Evolutionary conservation across 2,329 filamentous ascomycete genomes (phyloP), one percentile per base, ranked within the genome.

Genomic region (Sarocladium kiliense): DNA sequence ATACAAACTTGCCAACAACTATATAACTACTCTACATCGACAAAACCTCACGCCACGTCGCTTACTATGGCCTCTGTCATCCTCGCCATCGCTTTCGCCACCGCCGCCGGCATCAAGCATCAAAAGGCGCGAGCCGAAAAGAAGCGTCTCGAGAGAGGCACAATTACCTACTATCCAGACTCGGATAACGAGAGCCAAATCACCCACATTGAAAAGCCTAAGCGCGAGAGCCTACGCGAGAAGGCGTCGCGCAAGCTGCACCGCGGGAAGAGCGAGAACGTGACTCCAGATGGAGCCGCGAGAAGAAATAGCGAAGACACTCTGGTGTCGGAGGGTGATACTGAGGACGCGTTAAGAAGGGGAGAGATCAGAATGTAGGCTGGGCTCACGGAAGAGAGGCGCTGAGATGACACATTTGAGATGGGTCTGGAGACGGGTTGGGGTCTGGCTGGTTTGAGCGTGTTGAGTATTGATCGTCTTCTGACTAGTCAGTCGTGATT

Each of bases 261-360:
- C 16, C 23, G 44, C 9, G 25, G 21, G 25, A 49, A 49, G 44
- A 30, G n/a, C 36, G 12, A 39, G 39, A 44, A 23, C n/a, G 23
- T 4, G n/a, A 44, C n/a, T 14, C 18, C 18, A 21, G 18, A 7
- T 14, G 39, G 19, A 21, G 3, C 19, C 3, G 39, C 18, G 7
- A n/a, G 25, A 12, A 49, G 44, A n/a, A n/a, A 32, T n/a, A 49
- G 44, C 26, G 44, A 49, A 23, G 44, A 30, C 23, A 49, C 44
- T 3, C 21, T 49, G 44, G 26, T 49, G 10, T 27, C 23, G 14
- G 9, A 49, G 7, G 39, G 18, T 23, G 39, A 18, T 10, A 16
- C 36, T 10, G n/a, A 39, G 7, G n/a, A 14, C n/a, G 36, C 36
- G 23, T 32, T 32, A 6, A 32, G 30, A 12, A 32, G 7, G 12